Conservation (phyloP, 2,329 filamentous ascomycete genomes). For the Pochonia chlamydosporia region DNA sequence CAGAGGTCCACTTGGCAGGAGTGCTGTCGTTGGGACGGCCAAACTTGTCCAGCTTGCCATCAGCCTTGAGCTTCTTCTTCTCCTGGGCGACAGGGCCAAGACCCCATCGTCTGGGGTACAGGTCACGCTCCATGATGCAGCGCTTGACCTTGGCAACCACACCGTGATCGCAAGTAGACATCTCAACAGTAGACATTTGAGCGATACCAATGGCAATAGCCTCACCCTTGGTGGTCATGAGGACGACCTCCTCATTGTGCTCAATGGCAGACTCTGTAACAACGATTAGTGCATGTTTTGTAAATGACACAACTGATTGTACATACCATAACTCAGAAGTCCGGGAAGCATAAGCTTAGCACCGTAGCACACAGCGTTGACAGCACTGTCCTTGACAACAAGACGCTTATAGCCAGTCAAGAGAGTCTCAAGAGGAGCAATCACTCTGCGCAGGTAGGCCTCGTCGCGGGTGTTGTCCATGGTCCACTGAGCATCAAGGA, state of each 20-base stretch:
- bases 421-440: constrained; percentile 86
- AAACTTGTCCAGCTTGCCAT: constrained; percentile 97
- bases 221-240: constrained; percentile 99
- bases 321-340: constrained; percentile 79
- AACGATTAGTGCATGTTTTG: constrained; percentile 11
- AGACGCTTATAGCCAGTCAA: constrained; percentile 92
- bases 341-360: constrained; percentile 99
- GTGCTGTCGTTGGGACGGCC: constrained; percentile 89
- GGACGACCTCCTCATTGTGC: constrained; percentile 89
- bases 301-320: background rate
- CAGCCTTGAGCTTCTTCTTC: constrained; percentile 99
- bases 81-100: constrained; percentile 86
- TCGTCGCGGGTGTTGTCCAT: constrained; percentile 96
- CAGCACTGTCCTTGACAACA: constrained; percentile 77
- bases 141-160: constrained; percentile 98
- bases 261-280: constrained; percentile 76
- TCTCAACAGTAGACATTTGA: constrained; percentile 96
- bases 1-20: constrained; percentile 83
- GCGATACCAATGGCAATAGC: constrained; percentile 94
- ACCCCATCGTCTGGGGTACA: constrained; percentile 96
- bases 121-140: constrained; percentile 98
- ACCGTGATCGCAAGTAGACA: constrained; percentile 94
- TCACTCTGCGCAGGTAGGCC: constrained; percentile 83
- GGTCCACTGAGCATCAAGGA: constrained; percentile 92
- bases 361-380: constrained; percentile 97